phyloP scores from a whole-genome alignment of 768 basidiomycete species.

The Pleurotus eryngii region DNA sequence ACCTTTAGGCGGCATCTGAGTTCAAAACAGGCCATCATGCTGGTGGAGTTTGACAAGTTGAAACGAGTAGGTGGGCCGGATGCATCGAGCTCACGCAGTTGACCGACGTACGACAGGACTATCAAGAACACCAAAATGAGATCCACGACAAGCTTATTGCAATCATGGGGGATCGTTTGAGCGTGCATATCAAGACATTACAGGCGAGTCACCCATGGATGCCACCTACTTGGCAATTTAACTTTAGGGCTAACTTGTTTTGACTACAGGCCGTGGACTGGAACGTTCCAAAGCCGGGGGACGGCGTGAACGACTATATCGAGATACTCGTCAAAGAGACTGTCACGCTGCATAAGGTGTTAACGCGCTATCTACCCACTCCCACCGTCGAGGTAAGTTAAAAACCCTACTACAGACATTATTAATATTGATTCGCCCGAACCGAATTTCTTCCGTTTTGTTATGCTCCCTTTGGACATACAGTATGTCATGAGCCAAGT shows the following conservation, averaged over 20 bases:
- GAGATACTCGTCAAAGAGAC: conserved; percentile 93
- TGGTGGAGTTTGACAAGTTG: conserved; percentile 97
- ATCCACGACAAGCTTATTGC: conserved; percentile 96
- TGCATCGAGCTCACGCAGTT: neutral
- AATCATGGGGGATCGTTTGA: conserved; percentile 95
- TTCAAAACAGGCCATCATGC: conserved; percentile 93
- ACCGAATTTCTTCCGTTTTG: conserved; percentile 10
- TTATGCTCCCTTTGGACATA: conserved; percentile 13
- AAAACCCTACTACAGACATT: neutral
- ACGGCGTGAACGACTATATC: conserved; percentile 86
- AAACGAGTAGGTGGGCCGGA: conserved; percentile 68
- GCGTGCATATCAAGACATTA: conserved; percentile 79
- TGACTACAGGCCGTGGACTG: conserved; percentile 69
- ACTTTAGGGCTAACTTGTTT: neutral
- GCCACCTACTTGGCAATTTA: conserved; percentile 3
- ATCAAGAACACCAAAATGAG: conserved; percentile 98
- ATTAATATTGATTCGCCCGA: conserved; percentile 11
- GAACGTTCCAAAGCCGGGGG: conserved; percentile 57
- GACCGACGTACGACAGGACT: conserved; percentile 58
- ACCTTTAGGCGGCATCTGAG: conserved; percentile 91
- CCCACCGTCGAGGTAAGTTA: conserved; percentile 76
- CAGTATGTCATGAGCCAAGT: conserved; percentile 96
- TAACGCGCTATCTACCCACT: conserved; percentile 82
- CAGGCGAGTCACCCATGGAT: conserved; percentile 45
- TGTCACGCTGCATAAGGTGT: conserved; percentile 90